phyloP scores from a whole-genome alignment of 2,329 filamentous ascomycete species.

The Fusarium odoratissimum region DNA sequence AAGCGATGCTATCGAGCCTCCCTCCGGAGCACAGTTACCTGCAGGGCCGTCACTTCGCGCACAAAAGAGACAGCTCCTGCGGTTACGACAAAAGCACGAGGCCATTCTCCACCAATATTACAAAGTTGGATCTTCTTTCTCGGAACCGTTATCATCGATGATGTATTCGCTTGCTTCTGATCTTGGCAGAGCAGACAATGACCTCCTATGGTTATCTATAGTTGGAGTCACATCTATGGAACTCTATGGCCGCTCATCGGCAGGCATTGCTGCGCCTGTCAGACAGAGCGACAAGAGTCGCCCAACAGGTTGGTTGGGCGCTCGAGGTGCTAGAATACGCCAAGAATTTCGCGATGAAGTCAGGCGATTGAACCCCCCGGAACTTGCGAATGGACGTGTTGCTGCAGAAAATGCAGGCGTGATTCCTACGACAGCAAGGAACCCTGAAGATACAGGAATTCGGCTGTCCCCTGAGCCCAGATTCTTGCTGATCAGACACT shows the following conservation, averaged over 20 bases:
- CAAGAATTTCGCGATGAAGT: conserved; percentile 93
- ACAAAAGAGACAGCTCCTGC: conserved; percentile 78
- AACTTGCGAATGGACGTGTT: conserved; percentile 70
- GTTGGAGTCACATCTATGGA: conserved; percentile 96
- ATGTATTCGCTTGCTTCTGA: conserved; percentile 95
- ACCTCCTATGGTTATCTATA: conserved; percentile 93
- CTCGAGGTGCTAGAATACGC: conserved; percentile 84
- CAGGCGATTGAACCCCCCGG: conserved; percentile 87
- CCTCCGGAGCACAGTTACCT: conserved; percentile 67
- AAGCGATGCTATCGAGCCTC: conserved; percentile 63
- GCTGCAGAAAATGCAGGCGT: conserved; percentile 78
- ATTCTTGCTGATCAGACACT: conserved; percentile 92
- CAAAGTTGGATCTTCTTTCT: conserved; percentile 86
- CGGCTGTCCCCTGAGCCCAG: conserved; percentile 92
- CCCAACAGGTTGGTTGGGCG: conserved; percentile 80
- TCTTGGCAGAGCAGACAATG: conserved; percentile 95
- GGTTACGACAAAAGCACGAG: conserved; percentile 82
- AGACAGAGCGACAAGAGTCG: conserved; percentile 66
- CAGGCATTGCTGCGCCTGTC: conserved; percentile 75
- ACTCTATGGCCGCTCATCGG: conserved; percentile 86
- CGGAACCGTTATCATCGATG: conserved; percentile 93
- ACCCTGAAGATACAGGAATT: conserved; percentile 91
- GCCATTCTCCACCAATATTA: conserved; percentile 84
- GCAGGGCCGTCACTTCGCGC: conserved; percentile 76
- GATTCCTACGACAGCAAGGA: conserved; percentile 88